phyloP scores from a whole-genome alignment of 2,329 filamentous ascomycete genomes.

The Epichloe uncinata region DNA sequence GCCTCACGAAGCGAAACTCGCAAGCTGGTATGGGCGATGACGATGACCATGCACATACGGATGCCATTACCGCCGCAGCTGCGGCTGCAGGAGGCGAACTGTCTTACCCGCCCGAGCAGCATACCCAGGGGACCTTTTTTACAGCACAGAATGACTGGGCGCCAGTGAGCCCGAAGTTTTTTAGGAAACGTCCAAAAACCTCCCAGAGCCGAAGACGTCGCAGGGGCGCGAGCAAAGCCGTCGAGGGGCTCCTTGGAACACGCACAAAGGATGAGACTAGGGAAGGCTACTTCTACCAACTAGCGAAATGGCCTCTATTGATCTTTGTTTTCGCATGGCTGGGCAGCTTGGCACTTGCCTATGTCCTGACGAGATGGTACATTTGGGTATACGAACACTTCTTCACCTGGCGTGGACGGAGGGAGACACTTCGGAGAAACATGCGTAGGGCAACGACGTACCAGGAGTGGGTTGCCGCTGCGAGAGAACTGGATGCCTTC shows the following conservation, averaged over 20 bases:
- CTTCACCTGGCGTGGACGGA: conserved; percentile 73
- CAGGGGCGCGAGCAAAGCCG: conserved; percentile 25
- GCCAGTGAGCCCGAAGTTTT: conserved; percentile 63
- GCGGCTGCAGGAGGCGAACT: conserved; percentile 26
- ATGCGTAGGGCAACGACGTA: conserved; percentile 65
- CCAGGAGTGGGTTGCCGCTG: conserved; percentile 68
- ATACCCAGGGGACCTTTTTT: conserved; percentile 46
- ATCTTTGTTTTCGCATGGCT: conserved; percentile 73
- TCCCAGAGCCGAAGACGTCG: conserved; percentile 18
- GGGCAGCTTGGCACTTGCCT: conserved; percentile 52
- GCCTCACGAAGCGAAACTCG: conserved; percentile 29
- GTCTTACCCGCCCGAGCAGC: conserved; percentile 11
- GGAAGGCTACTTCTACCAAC: conserved; percentile 78
- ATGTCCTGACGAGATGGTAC: conserved; percentile 74
- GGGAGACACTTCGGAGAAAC: conserved; percentile 56
- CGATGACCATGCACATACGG: conserved; percentile 20
- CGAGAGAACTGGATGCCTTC: conserved; percentile 65
- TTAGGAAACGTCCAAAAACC: conserved; percentile 23
- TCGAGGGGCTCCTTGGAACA: conserved; percentile 31
- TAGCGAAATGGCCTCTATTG: conserved; percentile 88
- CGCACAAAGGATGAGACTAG: conserved; percentile 80
- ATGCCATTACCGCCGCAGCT: conserved; percentile 24
- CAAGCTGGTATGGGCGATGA: conserved; percentile 16
- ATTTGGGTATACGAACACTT: conserved; percentile 88
- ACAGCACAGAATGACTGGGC: conserved; percentile 94